phyloP scores from a whole-genome alignment of 2,329 filamentous ascomycete species.

The Coniochaeta sp. region DNA sequence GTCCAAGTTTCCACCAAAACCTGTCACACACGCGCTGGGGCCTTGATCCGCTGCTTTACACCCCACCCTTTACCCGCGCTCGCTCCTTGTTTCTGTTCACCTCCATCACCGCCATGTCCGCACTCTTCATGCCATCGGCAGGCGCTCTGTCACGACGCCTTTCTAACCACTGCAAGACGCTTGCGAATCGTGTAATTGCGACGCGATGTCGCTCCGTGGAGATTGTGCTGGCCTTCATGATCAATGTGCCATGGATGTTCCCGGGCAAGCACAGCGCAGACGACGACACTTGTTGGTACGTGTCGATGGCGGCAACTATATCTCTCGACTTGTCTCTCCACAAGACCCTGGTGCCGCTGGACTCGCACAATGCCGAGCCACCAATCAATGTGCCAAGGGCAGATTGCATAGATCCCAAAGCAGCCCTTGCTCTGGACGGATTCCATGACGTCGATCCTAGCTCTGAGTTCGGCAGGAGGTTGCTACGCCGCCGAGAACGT shows the following conservation, averaged over 20 bases:
- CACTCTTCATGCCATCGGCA: constrained; percentile 58
- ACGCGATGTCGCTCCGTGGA: constrained; percentile 62
- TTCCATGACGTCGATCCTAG: constrained; percentile 54
- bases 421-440: constrained; percentile 60
- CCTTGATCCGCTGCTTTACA: constrained; percentile 60
- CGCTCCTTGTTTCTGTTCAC: constrained; percentile 67
- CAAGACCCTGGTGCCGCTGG: constrained; percentile 56
- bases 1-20: constrained; percentile 56
- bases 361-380: constrained; percentile 30
- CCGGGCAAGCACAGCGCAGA: constrained; percentile 61
- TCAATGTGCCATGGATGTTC: constrained; percentile 70
- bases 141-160: constrained; percentile 58
- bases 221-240: constrained; percentile 67
- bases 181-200: constrained; percentile 55
- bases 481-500: constrained; percentile 58
- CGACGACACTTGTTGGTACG: constrained; percentile 65
- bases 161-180: constrained; percentile 53
- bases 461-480: constrained; percentile 51
- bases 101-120: constrained; percentile 60
- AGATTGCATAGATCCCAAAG: constrained; percentile 60
- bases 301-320: constrained; percentile 61
- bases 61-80: constrained; percentile 54
- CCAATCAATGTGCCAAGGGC: constrained; percentile 47
- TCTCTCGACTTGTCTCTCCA: constrained; percentile 63
- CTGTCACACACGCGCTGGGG: constrained; percentile 70